Base-by-base conservation (phyloP, 306 rosid species). In the Cercis canadensis region DNA sequence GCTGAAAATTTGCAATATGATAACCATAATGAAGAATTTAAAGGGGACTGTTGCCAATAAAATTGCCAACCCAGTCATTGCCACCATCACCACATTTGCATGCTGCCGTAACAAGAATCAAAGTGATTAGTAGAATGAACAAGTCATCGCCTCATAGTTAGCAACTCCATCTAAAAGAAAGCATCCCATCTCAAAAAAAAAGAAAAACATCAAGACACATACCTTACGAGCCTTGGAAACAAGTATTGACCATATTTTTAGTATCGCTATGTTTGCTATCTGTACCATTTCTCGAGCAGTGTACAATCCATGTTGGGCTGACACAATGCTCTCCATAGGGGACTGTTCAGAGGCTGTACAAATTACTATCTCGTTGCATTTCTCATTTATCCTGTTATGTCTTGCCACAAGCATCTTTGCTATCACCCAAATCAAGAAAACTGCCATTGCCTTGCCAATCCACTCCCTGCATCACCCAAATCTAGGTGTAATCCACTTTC, bases 181-280 rank as follows among this genome's bases (percentile, higher is more conserved):
- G n/a, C n/a, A n/a, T n/a, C n/a, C n/a, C n/a, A 24, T 24, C 29
- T 37, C 7, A 37, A 37, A 37, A 2, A 8, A 37, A 37, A 8
- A 5, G 43, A 37, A 37, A 3, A 1, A 24, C 3, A 24, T 24
- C 29, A 4, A 11, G 18, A 36, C 9, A 59, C 9, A 9, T 87
- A 94, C 99, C 99, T 91, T 91, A 0, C 58, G 88, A 8, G 97
- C 87, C 82, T 89, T 95, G 0, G 96, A 91, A 54, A 87, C 72
- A 21, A 86, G 77, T 71, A 91, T 75, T 32, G 96, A 95, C 92
- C 91, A 88, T 21, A 89, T 69, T 78, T 95, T 95, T 64, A 95
- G 63, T 52, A 95, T 58, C 11, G 89, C 75, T 65, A 95, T 81
- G 75, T 91, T 91, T 31, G 92, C 87, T 15, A 43, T 72, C 81